Conservation (phyloP, 1,284 basidiomycete genomes). For the Athelia psychrophila region DNA sequence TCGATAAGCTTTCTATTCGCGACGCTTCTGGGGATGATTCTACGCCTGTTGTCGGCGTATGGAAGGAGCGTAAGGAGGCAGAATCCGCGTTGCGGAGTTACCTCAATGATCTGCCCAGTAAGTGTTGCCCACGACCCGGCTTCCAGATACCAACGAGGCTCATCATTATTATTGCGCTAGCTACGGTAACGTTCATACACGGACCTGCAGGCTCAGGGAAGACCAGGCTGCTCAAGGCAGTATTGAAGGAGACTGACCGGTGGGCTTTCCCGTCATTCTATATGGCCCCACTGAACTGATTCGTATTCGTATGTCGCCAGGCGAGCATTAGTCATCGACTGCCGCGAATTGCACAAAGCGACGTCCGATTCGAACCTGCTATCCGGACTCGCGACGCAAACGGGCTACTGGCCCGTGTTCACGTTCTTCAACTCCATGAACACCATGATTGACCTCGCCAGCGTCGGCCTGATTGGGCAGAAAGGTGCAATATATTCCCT, state of each 20-base stretch:
- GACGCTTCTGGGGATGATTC: conserved; percentile 6
- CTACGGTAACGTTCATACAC: conserved; percentile 77
- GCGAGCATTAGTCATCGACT: conserved; percentile 78
- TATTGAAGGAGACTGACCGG: conserved; percentile 63
- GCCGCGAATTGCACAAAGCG: conserved; percentile 70
- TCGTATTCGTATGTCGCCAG: conserved; percentile 41
- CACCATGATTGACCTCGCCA: conserved; percentile 89
- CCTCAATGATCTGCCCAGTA: conserved; percentile 73
- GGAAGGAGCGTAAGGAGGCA: conserved; percentile 84
- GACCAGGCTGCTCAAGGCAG: conserved; percentile 60
- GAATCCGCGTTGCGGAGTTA: conserved; percentile 68
- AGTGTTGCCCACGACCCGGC: conserved; percentile 13
- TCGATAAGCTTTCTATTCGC: conserved; percentile 43
- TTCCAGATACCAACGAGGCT: background rate
- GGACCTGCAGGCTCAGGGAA: conserved; percentile 95
- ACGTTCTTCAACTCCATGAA: conserved; percentile 86
- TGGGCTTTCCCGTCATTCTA: conserved; percentile 22
- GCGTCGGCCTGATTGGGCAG: conserved; percentile 91
- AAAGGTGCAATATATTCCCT: conserved; percentile 57
- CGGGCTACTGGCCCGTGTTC: conserved; percentile 91
- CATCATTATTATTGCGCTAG: conserved; percentile 28
- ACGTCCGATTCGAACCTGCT: conserved; percentile 75
- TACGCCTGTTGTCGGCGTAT: conserved; percentile 42
- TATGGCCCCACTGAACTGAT: conserved; percentile 2
- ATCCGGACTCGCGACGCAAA: conserved; percentile 71